Conservation (phyloP, 139 green algal genomes). For the Chlorella vulgaris region DNA sequence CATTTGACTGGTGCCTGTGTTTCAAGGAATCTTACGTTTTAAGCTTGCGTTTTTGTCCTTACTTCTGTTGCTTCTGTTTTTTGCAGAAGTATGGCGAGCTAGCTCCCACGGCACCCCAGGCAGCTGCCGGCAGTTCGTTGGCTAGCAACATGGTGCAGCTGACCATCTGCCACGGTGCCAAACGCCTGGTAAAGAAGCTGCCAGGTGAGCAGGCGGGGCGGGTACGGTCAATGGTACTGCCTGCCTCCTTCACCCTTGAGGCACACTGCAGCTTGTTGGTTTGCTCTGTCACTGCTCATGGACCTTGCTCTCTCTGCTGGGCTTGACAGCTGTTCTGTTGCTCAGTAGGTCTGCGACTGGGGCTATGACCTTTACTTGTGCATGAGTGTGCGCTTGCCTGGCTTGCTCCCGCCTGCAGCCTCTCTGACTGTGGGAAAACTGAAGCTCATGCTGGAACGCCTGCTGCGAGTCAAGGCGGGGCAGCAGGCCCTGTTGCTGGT, state of each 20-base stretch:
- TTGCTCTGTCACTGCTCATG: too few species aligned
- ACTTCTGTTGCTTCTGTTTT: too few species aligned
- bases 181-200: constrained; percentile 33
- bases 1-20: too few species aligned
- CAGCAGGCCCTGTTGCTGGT: constrained; percentile 41
- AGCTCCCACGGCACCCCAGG: background rate
- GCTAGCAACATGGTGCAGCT: constrained; percentile 32
- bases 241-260: background rate
- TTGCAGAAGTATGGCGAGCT: constrained; percentile 34
- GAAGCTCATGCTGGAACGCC: constrained; percentile 40
- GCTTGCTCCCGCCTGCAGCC: background rate
- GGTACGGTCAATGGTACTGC: too few species aligned
- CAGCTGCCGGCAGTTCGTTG: constrained; percentile 8
- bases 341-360: too few species aligned
- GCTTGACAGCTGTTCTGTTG: background rate
- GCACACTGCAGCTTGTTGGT: background rate
- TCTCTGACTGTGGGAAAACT: constrained; percentile 37
- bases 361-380: background rate
- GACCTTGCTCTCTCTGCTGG: too few species aligned
- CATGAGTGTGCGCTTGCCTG: background rate
- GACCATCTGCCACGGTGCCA: background rate
- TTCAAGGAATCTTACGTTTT: too few species aligned
- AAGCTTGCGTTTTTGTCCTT: too few species aligned
- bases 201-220: too few species aligned
- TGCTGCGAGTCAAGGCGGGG: constrained; percentile 37